phyloP scores from a whole-genome alignment of 805 yeast genomes.

The Hyphopichia homilentoma region DNA sequence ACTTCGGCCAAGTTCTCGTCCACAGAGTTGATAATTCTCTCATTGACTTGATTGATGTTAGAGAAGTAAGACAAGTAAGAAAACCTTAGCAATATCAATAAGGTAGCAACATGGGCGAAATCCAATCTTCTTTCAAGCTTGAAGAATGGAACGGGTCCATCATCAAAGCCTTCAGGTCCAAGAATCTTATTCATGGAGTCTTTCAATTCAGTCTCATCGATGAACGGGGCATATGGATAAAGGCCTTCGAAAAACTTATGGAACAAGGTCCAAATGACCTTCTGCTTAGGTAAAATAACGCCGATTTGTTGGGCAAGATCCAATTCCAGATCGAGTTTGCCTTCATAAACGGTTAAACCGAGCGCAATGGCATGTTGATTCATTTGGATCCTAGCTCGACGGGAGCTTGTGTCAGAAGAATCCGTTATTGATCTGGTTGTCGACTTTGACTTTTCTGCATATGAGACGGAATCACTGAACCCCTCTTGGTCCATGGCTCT shows the following conservation, averaged over 20 bases:
- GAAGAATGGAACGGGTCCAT: constrained; percentile 15
- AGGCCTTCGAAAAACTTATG: constrained; percentile 56
- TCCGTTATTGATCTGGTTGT: not conserved
- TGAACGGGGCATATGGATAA: constrained; percentile 63
- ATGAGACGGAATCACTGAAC: constrained; percentile 11
- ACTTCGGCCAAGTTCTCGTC: constrained; percentile 22
- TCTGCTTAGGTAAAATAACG: constrained; percentile 49
- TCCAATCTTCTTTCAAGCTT: constrained; percentile 30
- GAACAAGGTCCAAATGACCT: constrained; percentile 52
- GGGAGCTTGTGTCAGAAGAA: not conserved
- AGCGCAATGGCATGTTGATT: constrained; percentile 27
- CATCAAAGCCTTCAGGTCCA: constrained; percentile 31
- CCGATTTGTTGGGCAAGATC: constrained; percentile 40
- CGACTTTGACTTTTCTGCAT: constrained; percentile 1
- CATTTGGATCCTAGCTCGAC: constrained; percentile 10
- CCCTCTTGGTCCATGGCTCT: constrained; percentile 23
- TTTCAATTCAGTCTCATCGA: constrained; percentile 55
- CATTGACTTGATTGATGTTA: constrained; percentile 29
- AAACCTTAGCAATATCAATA: constrained; percentile 31
- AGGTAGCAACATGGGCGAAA: constrained; percentile 30
- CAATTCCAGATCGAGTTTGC: constrained; percentile 26
- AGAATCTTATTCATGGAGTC: constrained; percentile 41
- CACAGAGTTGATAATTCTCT: constrained; percentile 18
- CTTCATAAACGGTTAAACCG: constrained; percentile 34
- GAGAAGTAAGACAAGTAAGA: constrained; percentile 35